These are phyloP conservation scores for Tulasnella sp. DNA, from an alignment of 768 basidiomycete genomes.

Conservation along the genomic window DNA sequence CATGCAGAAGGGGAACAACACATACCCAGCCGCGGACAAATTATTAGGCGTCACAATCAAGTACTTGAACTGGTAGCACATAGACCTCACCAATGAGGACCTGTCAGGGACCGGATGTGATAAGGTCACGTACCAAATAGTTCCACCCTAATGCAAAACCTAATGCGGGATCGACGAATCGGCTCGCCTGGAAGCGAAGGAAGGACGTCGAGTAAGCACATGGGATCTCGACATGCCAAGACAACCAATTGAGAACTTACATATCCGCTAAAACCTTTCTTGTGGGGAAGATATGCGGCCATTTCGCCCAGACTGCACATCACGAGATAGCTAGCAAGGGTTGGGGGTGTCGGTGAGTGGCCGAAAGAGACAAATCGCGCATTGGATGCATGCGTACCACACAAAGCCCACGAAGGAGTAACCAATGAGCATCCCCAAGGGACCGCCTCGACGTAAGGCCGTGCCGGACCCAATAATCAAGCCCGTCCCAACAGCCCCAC, in stretches of 20 bases:
- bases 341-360: background rate
- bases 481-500: constrained; percentile 28
- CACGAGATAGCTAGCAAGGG: constrained; percentile 35
- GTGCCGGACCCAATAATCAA: constrained; percentile 47
- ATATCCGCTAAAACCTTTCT: constrained; percentile 36
- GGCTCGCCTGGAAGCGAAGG: constrained; percentile 30
- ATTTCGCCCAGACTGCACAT: constrained; percentile 42
- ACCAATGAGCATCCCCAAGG: constrained; percentile 14
- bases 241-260: background rate
- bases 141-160: constrained; percentile 58
- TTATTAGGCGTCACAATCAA: constrained; percentile 39
- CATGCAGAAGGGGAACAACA: background rate
- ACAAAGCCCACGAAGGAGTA: constrained; percentile 5
- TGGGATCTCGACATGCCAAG: background rate
- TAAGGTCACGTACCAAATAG: constrained; percentile 29
- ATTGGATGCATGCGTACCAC: background rate
- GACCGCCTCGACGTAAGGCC: constrained; percentile 37
- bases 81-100: background rate
- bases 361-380: background rate
- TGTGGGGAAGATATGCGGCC: constrained; percentile 32
- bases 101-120: constrained; percentile 21
- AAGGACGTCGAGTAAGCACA: background rate
- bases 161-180: constrained; percentile 55
- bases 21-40: constrained; percentile 8
- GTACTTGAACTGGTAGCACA: constrained; percentile 25